These are phyloP conservation scores for Hypoxylon perforatum DNA, from an alignment of 495 filamentous ascomycete species.

Conservation along the genomic window DNA sequence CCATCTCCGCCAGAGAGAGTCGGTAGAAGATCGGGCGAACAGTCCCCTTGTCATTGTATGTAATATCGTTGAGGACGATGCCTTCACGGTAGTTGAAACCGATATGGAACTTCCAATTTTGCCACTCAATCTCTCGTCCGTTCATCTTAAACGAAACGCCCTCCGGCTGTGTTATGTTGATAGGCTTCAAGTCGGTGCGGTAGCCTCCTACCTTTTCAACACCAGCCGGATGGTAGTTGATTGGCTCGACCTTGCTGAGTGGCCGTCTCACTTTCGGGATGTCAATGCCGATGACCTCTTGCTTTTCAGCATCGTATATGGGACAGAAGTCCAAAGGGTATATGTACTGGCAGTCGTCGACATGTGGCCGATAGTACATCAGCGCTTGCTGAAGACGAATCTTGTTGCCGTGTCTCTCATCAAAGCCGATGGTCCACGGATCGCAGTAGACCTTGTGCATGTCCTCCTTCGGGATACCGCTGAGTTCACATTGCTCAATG, in stretches of 20 bases:
- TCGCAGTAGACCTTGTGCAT: conserved; percentile 93
- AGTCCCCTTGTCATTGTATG: conserved; percentile 86
- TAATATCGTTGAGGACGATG: conserved; percentile 90
- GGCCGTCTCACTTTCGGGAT: conserved; percentile 83
- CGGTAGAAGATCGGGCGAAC: conserved; percentile 87
- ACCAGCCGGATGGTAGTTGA: conserved; percentile 82
- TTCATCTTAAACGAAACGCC: conserved; percentile 91
- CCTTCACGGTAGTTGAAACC: conserved; percentile 98
- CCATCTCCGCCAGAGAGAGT: conserved; percentile 95
- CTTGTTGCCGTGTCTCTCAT: conserved; percentile 85
- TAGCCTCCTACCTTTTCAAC: conserved; percentile 82
- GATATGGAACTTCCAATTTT: conserved; percentile 94
- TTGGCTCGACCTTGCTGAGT: conserved; percentile 75
- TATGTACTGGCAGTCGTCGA: conserved; percentile 90
- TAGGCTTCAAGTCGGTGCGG: conserved; percentile 85
- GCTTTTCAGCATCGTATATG: conserved; percentile 86
- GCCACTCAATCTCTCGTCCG: conserved; percentile 85
- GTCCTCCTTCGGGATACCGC: conserved; percentile 86
- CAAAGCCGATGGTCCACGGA: conserved; percentile 96
- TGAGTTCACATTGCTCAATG: conserved; percentile 89
- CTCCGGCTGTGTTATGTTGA: conserved; percentile 94
- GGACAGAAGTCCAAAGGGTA: conserved; percentile 95
- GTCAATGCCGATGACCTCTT: conserved; percentile 89
- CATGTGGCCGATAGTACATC: conserved; percentile 92
- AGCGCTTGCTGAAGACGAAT: conserved; percentile 90